phyloP scores from a whole-genome alignment of 495 filamentous ascomycete species.

The Amorphotheca resinae region DNA sequence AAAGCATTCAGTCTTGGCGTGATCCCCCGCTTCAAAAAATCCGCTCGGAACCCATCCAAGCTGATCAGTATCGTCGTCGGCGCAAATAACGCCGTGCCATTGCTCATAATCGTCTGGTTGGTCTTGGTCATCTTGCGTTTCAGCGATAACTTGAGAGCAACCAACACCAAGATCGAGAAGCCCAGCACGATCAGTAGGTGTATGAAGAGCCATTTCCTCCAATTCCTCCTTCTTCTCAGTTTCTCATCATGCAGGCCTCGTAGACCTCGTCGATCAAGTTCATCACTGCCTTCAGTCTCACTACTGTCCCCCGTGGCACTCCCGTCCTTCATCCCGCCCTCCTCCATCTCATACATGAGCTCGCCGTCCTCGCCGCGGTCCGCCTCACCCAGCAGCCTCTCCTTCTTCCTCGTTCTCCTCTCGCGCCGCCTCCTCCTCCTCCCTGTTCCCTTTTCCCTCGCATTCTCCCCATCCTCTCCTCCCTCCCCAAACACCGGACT shows the following conservation, averaged over 20 bases:
- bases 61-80: conserved; percentile 92
- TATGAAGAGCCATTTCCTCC: conserved; percentile 39
- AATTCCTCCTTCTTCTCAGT: conserved; percentile 27
- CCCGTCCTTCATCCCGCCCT: conserved; percentile 59
- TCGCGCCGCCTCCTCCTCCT: background rate
- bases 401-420: conserved; percentile 27
- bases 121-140: conserved; percentile 23
- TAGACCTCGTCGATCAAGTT: conserved; percentile 36
- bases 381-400: conserved; percentile 34
- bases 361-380: conserved; percentile 53
- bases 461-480: conserved; percentile 32
- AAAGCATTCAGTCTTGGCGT: conserved; percentile 75
- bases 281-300: conserved; percentile 39
- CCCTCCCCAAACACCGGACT: conserved; percentile 25
- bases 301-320: conserved; percentile 39
- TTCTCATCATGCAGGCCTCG: conserved; percentile 32
- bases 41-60: conserved; percentile 92
- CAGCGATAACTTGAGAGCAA: conserved; percentile 36
- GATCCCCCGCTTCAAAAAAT: conserved; percentile 73
- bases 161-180: conserved; percentile 36
- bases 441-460: conserved; percentile 13
- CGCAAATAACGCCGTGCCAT: conserved; percentile 75
- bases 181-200: conserved; percentile 37
- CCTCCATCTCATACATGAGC: conserved; percentile 83
- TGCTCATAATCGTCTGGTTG: conserved; percentile 34